Conservation (phyloP, 257 asterid genomes). For the Rubia yunnanensis region DNA sequence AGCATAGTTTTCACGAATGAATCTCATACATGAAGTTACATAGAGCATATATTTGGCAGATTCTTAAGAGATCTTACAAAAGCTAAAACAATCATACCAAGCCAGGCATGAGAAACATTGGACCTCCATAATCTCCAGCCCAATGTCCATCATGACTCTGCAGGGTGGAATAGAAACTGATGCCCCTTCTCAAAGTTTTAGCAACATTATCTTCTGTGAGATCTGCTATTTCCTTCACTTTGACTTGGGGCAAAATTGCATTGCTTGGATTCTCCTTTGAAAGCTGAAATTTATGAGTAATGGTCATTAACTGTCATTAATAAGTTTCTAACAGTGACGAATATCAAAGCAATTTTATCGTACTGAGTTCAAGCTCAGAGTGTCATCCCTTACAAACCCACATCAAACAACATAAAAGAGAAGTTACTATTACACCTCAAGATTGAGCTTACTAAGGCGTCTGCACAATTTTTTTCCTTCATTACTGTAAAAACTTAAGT, state of each 20-base stretch:
- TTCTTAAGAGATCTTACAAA: not conserved
- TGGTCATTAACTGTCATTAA: not conserved
- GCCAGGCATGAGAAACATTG: conserved; percentile 97
- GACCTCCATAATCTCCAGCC: conserved; percentile 99
- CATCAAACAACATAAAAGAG: not conserved
- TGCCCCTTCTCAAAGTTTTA: conserved; percentile 67
- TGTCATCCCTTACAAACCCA: not conserved
- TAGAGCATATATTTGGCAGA: not conserved
- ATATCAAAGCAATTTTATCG: not conserved
- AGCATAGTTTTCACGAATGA: not conserved
- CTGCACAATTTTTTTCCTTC: not conserved
- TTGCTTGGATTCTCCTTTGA: conserved; percentile 63
- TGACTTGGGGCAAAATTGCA: conserved; percentile 51
- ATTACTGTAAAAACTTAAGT: not conserved
- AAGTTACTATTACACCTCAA: not conserved
- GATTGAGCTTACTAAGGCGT: not conserved
- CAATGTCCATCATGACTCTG: conserved; percentile 94
- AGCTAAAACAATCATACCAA: conserved; percentile 43
- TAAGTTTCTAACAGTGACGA: not conserved
- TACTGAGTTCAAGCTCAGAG: not conserved
- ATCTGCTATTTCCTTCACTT: conserved; percentile 56
- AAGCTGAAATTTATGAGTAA: conserved; percentile 34
- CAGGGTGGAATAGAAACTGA: conserved; percentile 67
- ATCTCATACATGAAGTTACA: not conserved
- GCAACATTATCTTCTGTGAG: conserved; percentile 73